A percentile compares a stretch with the other conserved stretches of the same genome.
These are phyloP conservation scores for Xylariaceae sp. DNA, from an alignment of 2,329 filamentous ascomycete species.

Conservation along the genomic window DNA sequence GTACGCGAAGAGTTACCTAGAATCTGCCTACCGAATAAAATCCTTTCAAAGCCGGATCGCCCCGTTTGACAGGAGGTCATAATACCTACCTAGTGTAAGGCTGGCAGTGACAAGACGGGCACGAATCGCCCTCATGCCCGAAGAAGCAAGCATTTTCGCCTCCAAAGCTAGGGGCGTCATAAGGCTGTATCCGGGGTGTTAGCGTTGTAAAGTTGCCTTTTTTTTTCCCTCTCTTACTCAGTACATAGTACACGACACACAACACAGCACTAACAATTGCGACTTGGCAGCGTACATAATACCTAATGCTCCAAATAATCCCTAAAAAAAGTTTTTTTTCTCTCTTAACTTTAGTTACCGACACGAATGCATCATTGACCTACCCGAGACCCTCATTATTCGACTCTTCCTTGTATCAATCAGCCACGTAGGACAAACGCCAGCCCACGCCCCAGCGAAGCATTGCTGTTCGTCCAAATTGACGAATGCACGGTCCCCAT, in stretches of 20 bases:
- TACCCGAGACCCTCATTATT: conserved; percentile 18
- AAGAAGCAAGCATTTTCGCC: no score
- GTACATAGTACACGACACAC: no score
- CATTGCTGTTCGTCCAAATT: conserved; percentile 17
- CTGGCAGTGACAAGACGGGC: not conserved
- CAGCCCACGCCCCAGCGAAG: conserved; percentile 1
- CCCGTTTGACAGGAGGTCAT: not conserved
- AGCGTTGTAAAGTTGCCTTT: not conserved
- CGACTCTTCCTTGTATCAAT: conserved; percentile 20
- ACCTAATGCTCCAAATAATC: not conserved
- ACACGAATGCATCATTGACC: conserved; percentile 8
- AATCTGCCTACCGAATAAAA: not conserved
- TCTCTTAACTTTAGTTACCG: no score
- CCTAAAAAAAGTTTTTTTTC: conserved; percentile 9
- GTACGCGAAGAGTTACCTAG: not conserved
- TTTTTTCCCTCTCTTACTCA: not conserved
- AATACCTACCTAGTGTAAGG: no score
- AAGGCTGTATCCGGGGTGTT: not conserved
- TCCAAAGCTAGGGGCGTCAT: not conserved
- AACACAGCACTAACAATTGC: no score
- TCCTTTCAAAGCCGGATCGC: not conserved
- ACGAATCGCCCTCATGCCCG: not conserved
- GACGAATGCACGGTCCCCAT: not conserved
- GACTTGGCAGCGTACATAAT: not conserved
- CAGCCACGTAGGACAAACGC: conserved; percentile 19